Conservation (phyloP, 1,284 basidiomycete species). For the Hymenochaete sp. region DNA sequence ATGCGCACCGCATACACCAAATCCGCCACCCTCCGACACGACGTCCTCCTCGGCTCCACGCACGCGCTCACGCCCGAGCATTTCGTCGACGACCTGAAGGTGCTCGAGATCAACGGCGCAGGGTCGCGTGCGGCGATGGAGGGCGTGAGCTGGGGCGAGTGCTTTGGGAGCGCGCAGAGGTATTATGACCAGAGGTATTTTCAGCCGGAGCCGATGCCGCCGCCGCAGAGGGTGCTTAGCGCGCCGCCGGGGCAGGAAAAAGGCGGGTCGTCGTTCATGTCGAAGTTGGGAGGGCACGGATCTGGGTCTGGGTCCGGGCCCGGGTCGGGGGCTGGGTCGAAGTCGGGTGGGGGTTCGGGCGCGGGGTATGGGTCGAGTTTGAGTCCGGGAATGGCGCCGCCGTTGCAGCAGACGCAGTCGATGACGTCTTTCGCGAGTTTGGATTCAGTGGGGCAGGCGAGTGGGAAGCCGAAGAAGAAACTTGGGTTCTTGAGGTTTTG, state of each 20-base stretch:
- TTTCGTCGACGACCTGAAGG: slow-evolving; percentile 83
- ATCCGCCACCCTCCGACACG: slow-evolving; percentile 68
- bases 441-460: not conserved
- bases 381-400: slow-evolving; percentile 5
- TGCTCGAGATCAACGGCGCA: slow-evolving; percentile 70
- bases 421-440: slow-evolving; percentile 8
- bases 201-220: slow-evolving; percentile 43
- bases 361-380: not conserved
- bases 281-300: no score
- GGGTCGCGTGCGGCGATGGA: slow-evolving; percentile 69
- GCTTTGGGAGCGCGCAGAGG: slow-evolving; percentile 51
- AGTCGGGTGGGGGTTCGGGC: not conserved
- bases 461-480: slow-evolving; percentile 15
- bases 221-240: slow-evolving; percentile 31
- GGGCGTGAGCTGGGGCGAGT: slow-evolving; percentile 56
- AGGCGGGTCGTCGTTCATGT: not conserved
- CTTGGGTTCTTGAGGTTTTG: slow-evolving; percentile 12
- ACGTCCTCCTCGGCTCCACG: slow-evolving; percentile 94
- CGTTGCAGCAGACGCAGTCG: slow-evolving; percentile 4
- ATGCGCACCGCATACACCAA: slow-evolving; percentile 83
- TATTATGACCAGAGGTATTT: slow-evolving; percentile 74
- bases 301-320: not conserved
- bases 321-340: not conserved
- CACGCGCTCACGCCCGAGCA: slow-evolving; percentile 77
- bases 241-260: slow-evolving; percentile 20